Evolutionary conservation across 345 rosid species (phyloP), one percentile per base, ranked within the genome.

Genomic region (Linum usitatissimum): DNA sequence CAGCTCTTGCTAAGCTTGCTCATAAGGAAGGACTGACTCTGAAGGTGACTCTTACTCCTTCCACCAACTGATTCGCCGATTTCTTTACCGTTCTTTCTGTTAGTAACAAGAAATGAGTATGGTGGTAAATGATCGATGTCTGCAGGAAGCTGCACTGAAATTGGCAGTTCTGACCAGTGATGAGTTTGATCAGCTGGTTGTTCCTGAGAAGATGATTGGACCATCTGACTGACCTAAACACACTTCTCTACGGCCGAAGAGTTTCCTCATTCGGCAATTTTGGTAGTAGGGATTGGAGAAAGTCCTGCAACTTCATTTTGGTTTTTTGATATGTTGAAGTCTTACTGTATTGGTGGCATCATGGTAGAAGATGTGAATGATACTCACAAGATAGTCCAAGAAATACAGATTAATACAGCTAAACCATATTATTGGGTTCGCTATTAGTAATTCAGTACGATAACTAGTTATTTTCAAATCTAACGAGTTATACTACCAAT

Each of bases 1-100:
- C 99, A 5, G 96, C 96, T 55, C 94, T 90, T 81, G 99, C 99
- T 65, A 93, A 93, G 88, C 83, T 81, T 74, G 97, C 99, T 61
- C 97, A 93, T 76, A 90, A 86, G 74, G 99, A 90, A 74, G 99
- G 97, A 64, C 66, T 70, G 55, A 90, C 96, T 49, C 72, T 90
- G 77, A 93, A 93, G 99, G 99, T 87, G 64, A 75, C 66, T 23
- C 2, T 6, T 55, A 28, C 30, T 19, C 13, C 59, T 55, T 55
- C 30, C 59, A 55, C 30, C 15, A 45, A 40, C 48, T 45, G 51
- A 45, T 45, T 45, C 15, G 3, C 10, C 15, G 13, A 6, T 10
- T 15, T 45, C 4, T 45, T 45, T 45, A 40, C 48, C 48, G 0
- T 42, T 34, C 15, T 45, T 45, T 45, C 1, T 45, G 13, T 45